These are phyloP conservation scores for Dentipellis fragilis DNA, from an alignment of 768 basidiomycete species.

Conservation along the genomic window DNA sequence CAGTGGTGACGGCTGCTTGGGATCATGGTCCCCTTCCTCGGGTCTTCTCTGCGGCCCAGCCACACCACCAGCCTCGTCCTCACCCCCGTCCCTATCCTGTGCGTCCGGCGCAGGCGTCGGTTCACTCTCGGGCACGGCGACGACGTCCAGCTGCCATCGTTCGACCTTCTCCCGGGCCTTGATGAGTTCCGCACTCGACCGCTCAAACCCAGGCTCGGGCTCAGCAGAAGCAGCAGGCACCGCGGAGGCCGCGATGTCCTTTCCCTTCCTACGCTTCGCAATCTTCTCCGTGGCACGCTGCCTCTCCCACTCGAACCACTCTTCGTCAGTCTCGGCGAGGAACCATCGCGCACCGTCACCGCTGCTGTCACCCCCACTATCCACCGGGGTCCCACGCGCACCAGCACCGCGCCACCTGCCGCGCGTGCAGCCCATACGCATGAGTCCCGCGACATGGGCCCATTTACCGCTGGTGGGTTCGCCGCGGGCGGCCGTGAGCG, in stretches of 20 bases:
- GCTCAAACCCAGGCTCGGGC: not conserved
- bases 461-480: conserved; percentile 3
- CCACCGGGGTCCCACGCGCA: not conserved
- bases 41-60: not conserved
- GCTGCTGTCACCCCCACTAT: not conserved
- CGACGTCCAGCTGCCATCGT: not conserved
- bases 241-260: not conserved
- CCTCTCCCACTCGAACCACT: conserved; percentile 3
- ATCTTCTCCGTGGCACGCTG: not conserved
- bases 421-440: not conserved
- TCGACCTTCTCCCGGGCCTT: not conserved
- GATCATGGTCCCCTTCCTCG: not conserved
- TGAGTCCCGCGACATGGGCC: not conserved
- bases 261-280: not conserved
- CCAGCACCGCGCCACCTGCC: not conserved
- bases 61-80: no score
- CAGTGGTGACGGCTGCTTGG: not conserved
- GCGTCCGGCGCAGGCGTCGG: no score
- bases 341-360: not conserved
- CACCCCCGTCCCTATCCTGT: no score
- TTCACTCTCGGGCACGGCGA: not conserved
- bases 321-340: not conserved
- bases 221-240: not conserved
- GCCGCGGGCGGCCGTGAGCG: not conserved
- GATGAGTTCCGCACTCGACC: not conserved